Evolutionary conservation across 1,139 yeast species (phyloP).

Genomic region (Saccharomycopsis crataegensis): DNA sequence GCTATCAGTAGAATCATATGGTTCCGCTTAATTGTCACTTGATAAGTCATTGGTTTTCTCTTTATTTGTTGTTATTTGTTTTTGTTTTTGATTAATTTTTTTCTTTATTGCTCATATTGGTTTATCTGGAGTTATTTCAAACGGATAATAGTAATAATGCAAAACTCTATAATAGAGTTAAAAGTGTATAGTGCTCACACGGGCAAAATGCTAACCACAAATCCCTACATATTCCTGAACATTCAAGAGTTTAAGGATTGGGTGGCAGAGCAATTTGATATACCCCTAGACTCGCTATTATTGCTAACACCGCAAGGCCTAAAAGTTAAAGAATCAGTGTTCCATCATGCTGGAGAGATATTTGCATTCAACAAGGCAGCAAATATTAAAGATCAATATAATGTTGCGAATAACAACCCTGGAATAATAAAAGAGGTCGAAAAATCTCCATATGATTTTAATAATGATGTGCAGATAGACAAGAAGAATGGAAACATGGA

Average conservation of each 20-base stretch:
- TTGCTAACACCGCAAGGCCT: conserved; percentile 59
- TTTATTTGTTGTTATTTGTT: too few relatives aligned
- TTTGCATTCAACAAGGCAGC: conserved; percentile 12
- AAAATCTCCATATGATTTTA: conserved; percentile 5
- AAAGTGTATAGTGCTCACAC: conserved; percentile 36
- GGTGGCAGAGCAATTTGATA: conserved; percentile 34
- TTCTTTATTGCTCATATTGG: too few relatives aligned
- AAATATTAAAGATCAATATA: background rate
- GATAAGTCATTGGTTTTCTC: too few relatives aligned
- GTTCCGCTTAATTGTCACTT: too few relatives aligned
- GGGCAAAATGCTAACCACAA: conserved; percentile 26
- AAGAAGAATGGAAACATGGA: conserved; percentile 7
- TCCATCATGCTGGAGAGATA: conserved; percentile 9
- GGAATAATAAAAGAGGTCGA: background rate
- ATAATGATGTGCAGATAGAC: background rate
- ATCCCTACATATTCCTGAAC: conserved; percentile 14
- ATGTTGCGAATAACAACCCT: background rate
- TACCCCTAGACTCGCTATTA: conserved; percentile 42
- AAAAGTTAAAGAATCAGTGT: conserved; percentile 43
- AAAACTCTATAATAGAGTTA: conserved; percentile 20
- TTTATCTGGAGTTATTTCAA: too few relatives aligned
- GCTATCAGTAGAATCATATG: too few relatives aligned
- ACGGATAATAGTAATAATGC: conserved; percentile 9
- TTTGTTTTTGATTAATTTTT: too few relatives aligned
- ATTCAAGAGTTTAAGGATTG: conserved; percentile 41